A percentile compares a stretch with the other conserved stretches of the same genome.
phyloP scores from a whole-genome alignment of 306 rosid genomes.

The Cicer chorassanicum region DNA sequence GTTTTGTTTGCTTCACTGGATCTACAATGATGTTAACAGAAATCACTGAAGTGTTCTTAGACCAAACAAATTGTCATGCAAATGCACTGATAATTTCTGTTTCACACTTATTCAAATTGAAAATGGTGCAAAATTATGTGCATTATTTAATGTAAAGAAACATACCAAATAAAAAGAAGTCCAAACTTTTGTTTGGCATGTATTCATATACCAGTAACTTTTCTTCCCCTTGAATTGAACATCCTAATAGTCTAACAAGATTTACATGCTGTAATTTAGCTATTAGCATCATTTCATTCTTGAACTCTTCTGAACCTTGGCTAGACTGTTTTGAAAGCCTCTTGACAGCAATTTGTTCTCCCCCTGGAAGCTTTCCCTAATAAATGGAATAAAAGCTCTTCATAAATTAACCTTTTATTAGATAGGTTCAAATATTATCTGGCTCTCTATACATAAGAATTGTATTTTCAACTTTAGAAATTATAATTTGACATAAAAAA shows the following conservation, averaged over 20 bases:
- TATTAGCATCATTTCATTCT: conserved; percentile 78
- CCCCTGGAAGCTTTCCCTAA: conserved; percentile 73
- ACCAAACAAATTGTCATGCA: conserved; percentile 16
- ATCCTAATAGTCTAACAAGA: conserved; percentile 80
- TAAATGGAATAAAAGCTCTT: conserved; percentile 36
- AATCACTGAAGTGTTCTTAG: conserved; percentile 4
- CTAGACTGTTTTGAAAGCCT: conserved; percentile 74
- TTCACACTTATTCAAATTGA: neutral
- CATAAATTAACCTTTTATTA: neutral
- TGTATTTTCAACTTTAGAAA: neutral
- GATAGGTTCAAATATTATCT: neutral
- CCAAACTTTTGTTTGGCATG: conserved; percentile 92
- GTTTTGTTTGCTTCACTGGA: conserved; percentile 46
- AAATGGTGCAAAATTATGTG: neutral
- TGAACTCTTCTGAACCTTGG: conserved; percentile 91
- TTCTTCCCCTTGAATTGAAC: conserved; percentile 79
- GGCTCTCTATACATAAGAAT: neutral
- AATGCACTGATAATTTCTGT: neutral
- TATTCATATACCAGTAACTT: conserved; percentile 83
- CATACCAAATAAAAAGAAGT: conserved; percentile 74
- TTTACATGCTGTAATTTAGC: conserved; percentile 88
- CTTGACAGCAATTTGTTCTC: conserved; percentile 75
- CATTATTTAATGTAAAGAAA: conserved; percentile 11
- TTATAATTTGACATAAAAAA: no score
- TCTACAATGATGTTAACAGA: conserved; percentile 53